Evolutionary conservation across 2,329 filamentous ascomycete species (phyloP), one percentile per base, ranked within the genome.

Genomic region (Ascochyta fabae): DNA sequence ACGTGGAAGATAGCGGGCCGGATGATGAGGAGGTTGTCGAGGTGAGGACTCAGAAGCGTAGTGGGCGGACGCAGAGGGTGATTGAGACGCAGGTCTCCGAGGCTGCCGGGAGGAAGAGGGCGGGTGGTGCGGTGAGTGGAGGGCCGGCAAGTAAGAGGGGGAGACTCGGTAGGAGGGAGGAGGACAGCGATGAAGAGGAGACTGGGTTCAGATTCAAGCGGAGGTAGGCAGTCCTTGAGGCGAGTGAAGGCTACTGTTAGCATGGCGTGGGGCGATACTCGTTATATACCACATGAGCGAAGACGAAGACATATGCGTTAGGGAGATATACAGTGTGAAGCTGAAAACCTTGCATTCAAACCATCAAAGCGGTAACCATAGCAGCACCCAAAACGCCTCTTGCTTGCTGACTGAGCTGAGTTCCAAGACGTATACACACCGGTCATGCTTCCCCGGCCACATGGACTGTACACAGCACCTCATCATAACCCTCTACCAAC

Each of bases 141-240:
- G 65, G 66, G 48, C 70, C 72, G 12, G 59, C 62, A 34, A 61
- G 59, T 24, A 75, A 74, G 67, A 69, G 63, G 50, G 63, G 61
- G 4, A 68, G 64, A 26, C 41, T 61, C 26, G 33, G 48, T 4
- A 60, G 56, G 40, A 62, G 65, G 31, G 72, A 75, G 6, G 81
- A 83, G 6, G 82, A 81, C 38, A 84, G 84, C 40, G 84, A 84
- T 65, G 84, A 85, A 26, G 84, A 86, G 64, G 83, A 82, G 59
- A 75, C 81, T 54, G 82, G 81, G 29, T 84, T 85, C 62, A 78
- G 81, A 50, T 86, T 86, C 61, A 79, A 80, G 61, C 75, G 64
- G 44, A 62, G 63, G 41, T 56, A 35, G 49, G 39, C 36, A 23
- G 10, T 1, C 35, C 6, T 16, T 8, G 33, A 34, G n/a, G 13